A percentile compares a stretch with the other conserved stretches of the same genome.
These are phyloP conservation scores for Actinomortierella wolfii DNA, from an alignment of 371 early-diverging fungal genomes.

Conservation along the genomic window DNA sequence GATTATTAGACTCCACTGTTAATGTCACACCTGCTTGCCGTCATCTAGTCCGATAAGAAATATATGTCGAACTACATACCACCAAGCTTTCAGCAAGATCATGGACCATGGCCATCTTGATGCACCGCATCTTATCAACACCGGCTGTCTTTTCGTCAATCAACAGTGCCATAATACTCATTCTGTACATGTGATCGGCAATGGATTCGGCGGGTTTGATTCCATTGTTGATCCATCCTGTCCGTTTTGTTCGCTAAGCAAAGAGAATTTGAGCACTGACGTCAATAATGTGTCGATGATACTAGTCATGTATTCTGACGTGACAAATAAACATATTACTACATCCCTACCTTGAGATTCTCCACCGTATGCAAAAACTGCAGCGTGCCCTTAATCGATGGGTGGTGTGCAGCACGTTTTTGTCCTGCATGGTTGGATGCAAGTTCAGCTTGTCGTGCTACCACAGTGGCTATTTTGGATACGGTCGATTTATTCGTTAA, in stretches of 20 bases:
- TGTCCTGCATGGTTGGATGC: constrained; percentile 2
- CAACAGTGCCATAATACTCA: constrained; percentile 86
- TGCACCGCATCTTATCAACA: constrained; percentile 66
- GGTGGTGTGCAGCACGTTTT: constrained; percentile 14
- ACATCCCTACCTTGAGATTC: constrained; percentile 64
- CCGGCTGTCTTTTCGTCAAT: constrained; percentile 70
- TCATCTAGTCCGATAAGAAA: background rate
- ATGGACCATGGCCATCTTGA: constrained; percentile 92
- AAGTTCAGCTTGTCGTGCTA: constrained; percentile 31
- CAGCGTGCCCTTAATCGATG: constrained; percentile 32
- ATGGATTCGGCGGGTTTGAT: constrained; percentile 83
- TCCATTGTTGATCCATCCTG: constrained; percentile 85
- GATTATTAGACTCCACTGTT: background rate
- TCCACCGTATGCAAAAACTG: constrained; percentile 68
- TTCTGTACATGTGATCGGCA: constrained; percentile 94
- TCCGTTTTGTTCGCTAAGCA: constrained; percentile 84
- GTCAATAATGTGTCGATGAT: too few relatives aligned
- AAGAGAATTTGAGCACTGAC: background rate
- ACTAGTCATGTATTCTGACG: too few relatives aligned
- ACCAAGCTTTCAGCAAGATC: constrained; percentile 91
- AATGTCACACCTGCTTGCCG: background rate
- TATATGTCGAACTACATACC: constrained; percentile 47
- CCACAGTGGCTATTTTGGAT: constrained; percentile 14
- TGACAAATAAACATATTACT: too few relatives aligned
- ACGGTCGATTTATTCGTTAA: too few relatives aligned